A percentile compares a stretch with the other conserved stretches of the same genome.
These are phyloP conservation scores for Yarrowia porcina DNA, from an alignment of 805 yeast species.

Conservation along the genomic window DNA sequence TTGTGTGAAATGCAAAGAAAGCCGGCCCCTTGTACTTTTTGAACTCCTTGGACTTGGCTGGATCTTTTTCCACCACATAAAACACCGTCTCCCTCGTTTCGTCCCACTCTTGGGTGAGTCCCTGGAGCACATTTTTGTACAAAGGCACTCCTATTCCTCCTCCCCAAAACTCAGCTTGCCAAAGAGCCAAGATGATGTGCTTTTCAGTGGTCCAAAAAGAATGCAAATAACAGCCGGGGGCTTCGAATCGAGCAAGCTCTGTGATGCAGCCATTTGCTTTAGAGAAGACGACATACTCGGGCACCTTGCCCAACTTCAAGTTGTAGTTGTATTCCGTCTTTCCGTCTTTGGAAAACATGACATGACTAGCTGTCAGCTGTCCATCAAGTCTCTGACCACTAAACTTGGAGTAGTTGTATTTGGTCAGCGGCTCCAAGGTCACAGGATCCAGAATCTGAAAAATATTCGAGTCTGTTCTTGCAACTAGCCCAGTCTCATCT, in stretches of 20 bases:
- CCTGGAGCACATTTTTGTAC: not conserved
- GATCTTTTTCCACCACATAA: not conserved
- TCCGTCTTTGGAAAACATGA: conserved; percentile 2
- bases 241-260: not conserved
- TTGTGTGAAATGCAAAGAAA: conserved; percentile 14
- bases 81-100: not conserved
- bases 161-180: conserved; percentile 22
- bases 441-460: conserved; percentile 3
- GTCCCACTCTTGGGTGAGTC: not conserved
- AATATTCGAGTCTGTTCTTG: not conserved
- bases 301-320: not conserved
- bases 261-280: not conserved
- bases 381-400: not conserved
- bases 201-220: conserved; percentile 3
- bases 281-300: conserved; percentile 1
- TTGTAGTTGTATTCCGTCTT: conserved; percentile 10
- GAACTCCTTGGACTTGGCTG: not conserved
- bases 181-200: not conserved
- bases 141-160: not conserved
- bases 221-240: not conserved
- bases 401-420: conserved; percentile 1
- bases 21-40: not conserved
- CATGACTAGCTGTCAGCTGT: conserved; percentile 6
- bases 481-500: not conserved
- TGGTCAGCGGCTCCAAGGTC: conserved; percentile 1